phyloP scores from a whole-genome alignment of 768 basidiomycete species.

The Tubosaeta sp. region DNA sequence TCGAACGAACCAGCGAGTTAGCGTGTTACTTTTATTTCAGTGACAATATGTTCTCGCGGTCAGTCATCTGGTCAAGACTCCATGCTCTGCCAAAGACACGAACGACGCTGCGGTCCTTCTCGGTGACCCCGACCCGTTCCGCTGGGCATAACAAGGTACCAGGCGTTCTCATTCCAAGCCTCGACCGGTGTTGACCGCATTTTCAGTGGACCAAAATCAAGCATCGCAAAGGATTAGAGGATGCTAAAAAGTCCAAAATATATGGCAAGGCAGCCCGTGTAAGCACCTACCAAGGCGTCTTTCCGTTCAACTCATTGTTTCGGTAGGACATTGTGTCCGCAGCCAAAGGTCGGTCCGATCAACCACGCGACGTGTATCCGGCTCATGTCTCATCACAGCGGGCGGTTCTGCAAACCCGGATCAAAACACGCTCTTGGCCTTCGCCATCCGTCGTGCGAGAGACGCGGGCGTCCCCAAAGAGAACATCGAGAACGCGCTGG shows the following conservation, averaged over 20 bases:
- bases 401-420: slow-evolving; percentile 55
- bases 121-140: slow-evolving; percentile 18
- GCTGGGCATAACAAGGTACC: slow-evolving; percentile 43
- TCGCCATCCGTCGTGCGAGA: slow-evolving; percentile 52
- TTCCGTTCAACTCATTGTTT: background rate
- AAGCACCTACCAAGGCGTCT: slow-evolving; percentile 17
- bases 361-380: background rate
- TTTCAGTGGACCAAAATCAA: slow-evolving; percentile 75
- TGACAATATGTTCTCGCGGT: too few relatives aligned
- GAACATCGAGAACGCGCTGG: slow-evolving; percentile 61
- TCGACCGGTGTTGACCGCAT: slow-evolving; percentile 4
- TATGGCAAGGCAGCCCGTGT: slow-evolving; percentile 56
- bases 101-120: slow-evolving; percentile 20
- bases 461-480: slow-evolving; percentile 62
- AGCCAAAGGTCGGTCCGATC: slow-evolving; percentile 45
- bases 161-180: background rate
- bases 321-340: slow-evolving; percentile 58
- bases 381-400: slow-evolving; percentile 30
- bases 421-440: slow-evolving; percentile 49
- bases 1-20: too few relatives aligned
- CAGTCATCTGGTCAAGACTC: background rate
- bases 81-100: slow-evolving; percentile 2
- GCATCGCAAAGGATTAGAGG: slow-evolving; percentile 61
- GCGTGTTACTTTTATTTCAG: too few relatives aligned
- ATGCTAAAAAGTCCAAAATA: slow-evolving; percentile 54